Evolutionary conservation across 352 stramenopile species (phyloP).

Genomic region (Pythium periplocum): DNA sequence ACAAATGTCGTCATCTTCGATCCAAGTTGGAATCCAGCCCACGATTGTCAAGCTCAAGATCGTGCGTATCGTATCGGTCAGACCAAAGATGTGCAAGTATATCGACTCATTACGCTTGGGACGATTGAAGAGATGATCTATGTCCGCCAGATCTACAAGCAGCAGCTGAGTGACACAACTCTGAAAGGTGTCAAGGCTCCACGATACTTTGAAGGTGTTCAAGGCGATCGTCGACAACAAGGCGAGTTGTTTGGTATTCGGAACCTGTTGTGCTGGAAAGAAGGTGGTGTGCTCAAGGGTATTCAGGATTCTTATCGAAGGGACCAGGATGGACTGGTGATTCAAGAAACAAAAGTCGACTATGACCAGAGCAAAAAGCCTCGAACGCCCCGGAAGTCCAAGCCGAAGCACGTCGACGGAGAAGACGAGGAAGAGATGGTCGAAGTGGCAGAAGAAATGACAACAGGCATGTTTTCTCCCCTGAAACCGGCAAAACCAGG

Average conservation of each 20-base stretch:
- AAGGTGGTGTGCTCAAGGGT: constrained; percentile 60
- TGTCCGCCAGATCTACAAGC: constrained; percentile 83
- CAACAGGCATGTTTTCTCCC: constrained; percentile 26
- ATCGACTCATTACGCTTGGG: constrained; percentile 74
- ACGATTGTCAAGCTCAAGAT: constrained; percentile 82
- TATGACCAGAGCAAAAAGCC: constrained; percentile 32
- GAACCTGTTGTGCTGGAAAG: constrained; percentile 76
- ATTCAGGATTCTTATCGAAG: constrained; percentile 69
- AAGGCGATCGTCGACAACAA: constrained; percentile 65
- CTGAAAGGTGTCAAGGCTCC: constrained; percentile 62
- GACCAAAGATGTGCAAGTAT: constrained; percentile 82
- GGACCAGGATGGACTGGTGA: constrained; percentile 42
- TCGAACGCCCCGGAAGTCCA: constrained; percentile 9
- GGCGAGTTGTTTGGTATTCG: constrained; percentile 74
- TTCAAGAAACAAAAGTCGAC: constrained; percentile 51
- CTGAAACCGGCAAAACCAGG: constrained; percentile 8
- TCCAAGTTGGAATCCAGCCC: constrained; percentile 82
- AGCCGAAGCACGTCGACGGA: neutral
- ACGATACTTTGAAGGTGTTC: constrained; percentile 78
- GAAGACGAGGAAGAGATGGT: constrained; percentile 29
- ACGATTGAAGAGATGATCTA: constrained; percentile 90
- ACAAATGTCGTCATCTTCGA: constrained; percentile 87
- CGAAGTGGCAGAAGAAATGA: constrained; percentile 32
- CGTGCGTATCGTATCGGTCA: constrained; percentile 84
- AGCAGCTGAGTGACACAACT: constrained; percentile 78